Evolutionary conservation across 441 rosid species (phyloP), one percentile per base, ranked within the genome.

Genomic region (Metrosideros polymorpha): DNA sequence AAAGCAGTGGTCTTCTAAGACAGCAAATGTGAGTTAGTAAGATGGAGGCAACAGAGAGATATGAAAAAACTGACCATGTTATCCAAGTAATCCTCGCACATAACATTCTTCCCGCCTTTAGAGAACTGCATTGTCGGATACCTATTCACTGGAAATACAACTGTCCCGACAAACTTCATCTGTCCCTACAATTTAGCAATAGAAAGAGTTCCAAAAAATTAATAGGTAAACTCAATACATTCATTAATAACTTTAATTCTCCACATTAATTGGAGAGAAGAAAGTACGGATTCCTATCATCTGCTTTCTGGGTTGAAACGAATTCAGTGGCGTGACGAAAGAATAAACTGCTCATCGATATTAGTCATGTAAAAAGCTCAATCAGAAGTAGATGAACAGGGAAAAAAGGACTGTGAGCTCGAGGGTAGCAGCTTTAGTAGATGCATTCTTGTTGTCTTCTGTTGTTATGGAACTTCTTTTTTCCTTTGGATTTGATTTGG

Each of bases 131-230:
- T 86, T 15, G 94, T 93, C 89, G 96, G 89, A 59, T 94, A 95
- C 86, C 90, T 92, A 85, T 93, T 96, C 91, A 94, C 92, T 6
- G 98, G 98, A 88, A 96, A 95, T 53, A 94, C 86, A 84, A 97
- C 93, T 10, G 98, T 97, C 56, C 99, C 99, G 87, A 97, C 94
- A 75, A 97, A 89, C 90, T 97, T 96, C 98, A 97, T 93, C 30
- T 91, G 95, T 86, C 98, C 99, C 99, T 97, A 90, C 82, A 85
- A 83, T 51, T 29, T 29, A 30, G 56, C 22, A 71, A 66, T 42
- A 75, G 0, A 39, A 53, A 45, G 54, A 14, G n/a, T 22, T 49
- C n/a, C 47, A 39, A 71, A 66, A 18, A 71, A 71, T 22, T 3
- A 71, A 71, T 19, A 71, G n/a, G 47, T 24, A 35, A 5, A 39